Evolutionary conservation across 1,284 basidiomycete genomes (phyloP).

Genomic region (Xerocomus amazonicus): DNA sequence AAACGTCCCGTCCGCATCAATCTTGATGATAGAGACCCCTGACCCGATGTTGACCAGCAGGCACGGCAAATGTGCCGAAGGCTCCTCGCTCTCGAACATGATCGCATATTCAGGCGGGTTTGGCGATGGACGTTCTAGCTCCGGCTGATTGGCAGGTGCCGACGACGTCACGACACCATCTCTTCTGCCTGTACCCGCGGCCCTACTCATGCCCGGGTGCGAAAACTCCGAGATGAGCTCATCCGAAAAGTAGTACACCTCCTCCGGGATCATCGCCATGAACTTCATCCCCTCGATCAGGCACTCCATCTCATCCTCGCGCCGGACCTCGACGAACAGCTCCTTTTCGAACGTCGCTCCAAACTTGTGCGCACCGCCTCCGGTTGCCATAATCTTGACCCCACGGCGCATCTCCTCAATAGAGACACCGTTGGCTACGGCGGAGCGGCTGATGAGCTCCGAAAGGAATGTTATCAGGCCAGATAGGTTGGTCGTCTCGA

Average conservation of each 20-base stretch:
- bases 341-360: constrained; percentile 78
- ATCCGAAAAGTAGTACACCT: constrained; percentile 99
- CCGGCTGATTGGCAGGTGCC: constrained; percentile 16
- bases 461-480: constrained; percentile 88
- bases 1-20: constrained; percentile 92
- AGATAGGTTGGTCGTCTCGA: constrained; percentile 89
- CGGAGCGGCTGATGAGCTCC: constrained; percentile 83
- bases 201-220: constrained; percentile 44
- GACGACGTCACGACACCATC: not conserved
- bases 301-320: constrained; percentile 99
- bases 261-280: constrained; percentile 93
- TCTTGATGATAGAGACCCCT: constrained; percentile 96
- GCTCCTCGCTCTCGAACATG: constrained; percentile 72
- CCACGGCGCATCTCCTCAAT: constrained; percentile 89
- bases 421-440: constrained; percentile 83
- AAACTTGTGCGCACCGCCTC: constrained; percentile 95
- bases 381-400: constrained; percentile 98
- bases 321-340: constrained; percentile 80
- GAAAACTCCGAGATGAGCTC: constrained; percentile 89
- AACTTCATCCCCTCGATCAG: constrained; percentile 97
- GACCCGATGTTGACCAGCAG: constrained; percentile 98
- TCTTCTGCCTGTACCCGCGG: no score
- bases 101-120: constrained; percentile 90
- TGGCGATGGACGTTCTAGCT: constrained; percentile 85
- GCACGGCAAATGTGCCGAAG: constrained; percentile 89